Base-by-base conservation (phyloP, 2,329 filamentous ascomycete genomes). In the Monilinia vaccinii-corymbosi region DNA sequence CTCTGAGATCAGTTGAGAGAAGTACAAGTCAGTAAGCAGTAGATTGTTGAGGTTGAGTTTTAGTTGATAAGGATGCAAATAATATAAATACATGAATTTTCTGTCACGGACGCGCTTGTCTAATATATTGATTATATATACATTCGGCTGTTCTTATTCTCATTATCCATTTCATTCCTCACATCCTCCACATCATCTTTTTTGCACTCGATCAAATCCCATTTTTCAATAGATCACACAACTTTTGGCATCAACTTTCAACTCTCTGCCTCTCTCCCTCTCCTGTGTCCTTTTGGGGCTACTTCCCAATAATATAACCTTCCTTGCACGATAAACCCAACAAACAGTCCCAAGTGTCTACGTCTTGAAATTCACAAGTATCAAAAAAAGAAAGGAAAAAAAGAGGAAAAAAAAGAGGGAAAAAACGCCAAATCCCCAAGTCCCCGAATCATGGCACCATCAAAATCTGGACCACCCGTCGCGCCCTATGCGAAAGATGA, bases 401-500 rank as follows among this genome's bases (percentile, higher is more conserved):
- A 28, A 6, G 6, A 28, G 14, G 25, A 28, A 6, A 28, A 6
- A 28, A 6, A 28, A 28, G 14, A 40, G 16, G 2, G 14, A 18
- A 2, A 18, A 40, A 18, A 5, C 36, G 14, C 13, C 13, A 40
- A 13, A 40, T 18, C 36, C 2, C 36, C 4, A 9, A 16, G 16
- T 2, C 36, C 11, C 14, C 16, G 6, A 46, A 13, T 44, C 56
- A 72, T 72, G 71, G 71, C 71, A 28, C 71, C 70, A 10, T 69
- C 69, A 48, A 72, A 71, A 53, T 49, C 69, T 45, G 61, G 62
- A 23, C 58, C 62, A 18, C 63, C 67, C 2, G 61, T 57, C 18
- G 63, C 70, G 16, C 69, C 70, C 2, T 73, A 66, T 61, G 60
- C 61, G 9, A 91, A 92, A 80, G 91, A 97, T 72, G 94, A 99